A percentile compares a stretch with the other conserved stretches of the same genome.
Conservation (phyloP, 768 basidiomycete genomes). For the Trametes maxima region DNA sequence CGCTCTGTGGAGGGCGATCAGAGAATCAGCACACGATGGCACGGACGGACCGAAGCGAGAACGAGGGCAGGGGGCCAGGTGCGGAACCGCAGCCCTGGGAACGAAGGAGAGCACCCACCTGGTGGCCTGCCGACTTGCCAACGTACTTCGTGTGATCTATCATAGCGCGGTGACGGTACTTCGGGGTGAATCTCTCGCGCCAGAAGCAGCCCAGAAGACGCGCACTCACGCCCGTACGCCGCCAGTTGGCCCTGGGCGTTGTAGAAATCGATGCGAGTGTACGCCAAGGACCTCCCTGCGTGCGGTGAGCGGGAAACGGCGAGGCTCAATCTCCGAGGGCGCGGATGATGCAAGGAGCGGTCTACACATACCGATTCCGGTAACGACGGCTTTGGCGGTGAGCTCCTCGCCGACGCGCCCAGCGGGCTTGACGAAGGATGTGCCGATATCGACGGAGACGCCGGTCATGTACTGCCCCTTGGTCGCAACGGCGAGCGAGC, state of each 20-base stretch:
- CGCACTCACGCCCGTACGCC: slow-evolving; percentile 74
- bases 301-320: background rate
- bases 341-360: background rate
- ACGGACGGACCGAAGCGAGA: background rate
- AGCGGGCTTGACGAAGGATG: slow-evolving; percentile 77
- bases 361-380: slow-evolving; percentile 58
- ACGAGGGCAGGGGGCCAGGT: background rate
- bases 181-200: background rate
- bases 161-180: slow-evolving; percentile 2
- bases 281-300: slow-evolving; percentile 76
- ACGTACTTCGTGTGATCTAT: slow-evolving; percentile 86
- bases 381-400: slow-evolving; percentile 63
- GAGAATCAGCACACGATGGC: background rate
- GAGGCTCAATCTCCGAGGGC: background rate
- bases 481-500: slow-evolving; percentile 81
- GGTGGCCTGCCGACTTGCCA: slow-evolving; percentile 59
- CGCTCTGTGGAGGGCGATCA: slow-evolving; percentile 48
- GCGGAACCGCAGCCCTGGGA: slow-evolving; percentile 34
- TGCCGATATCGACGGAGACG: slow-evolving; percentile 78
- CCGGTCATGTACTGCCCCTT: slow-evolving; percentile 88
- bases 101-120: slow-evolving; percentile 33
- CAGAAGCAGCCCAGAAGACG: background rate
- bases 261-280: slow-evolving; percentile 79
- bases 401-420: slow-evolving; percentile 72
- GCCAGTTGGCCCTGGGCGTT: slow-evolving; percentile 66